phyloP scores from a whole-genome alignment of 805 yeast species.

The Starmerella khaoyaiensis region DNA sequence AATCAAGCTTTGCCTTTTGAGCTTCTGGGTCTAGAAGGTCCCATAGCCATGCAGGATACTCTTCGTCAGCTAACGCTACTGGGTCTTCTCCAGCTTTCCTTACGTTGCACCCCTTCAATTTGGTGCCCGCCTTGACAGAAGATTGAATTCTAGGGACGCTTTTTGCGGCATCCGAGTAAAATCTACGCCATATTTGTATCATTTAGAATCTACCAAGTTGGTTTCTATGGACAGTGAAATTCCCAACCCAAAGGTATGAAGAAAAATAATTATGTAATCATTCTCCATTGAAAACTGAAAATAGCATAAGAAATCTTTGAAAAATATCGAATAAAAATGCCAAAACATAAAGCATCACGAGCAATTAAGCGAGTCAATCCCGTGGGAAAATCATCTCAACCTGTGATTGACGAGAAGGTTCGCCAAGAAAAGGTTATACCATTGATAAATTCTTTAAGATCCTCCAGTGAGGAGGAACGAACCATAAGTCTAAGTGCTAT shows the following conservation, averaged over 20 bases:
- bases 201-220: neutral
- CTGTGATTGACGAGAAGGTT: constrained; percentile 35
- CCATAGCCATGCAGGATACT: constrained; percentile 96
- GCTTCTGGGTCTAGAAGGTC: constrained; percentile 54
- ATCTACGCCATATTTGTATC: constrained; percentile 11
- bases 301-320: too few species aligned
- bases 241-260: neutral
- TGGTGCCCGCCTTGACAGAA: constrained; percentile 34
- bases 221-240: neutral
- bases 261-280: constrained; percentile 5
- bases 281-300: neutral
- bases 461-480: constrained; percentile 56
- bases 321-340: too few species aligned
- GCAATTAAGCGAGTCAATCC: too few species aligned
- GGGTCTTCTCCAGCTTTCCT: constrained; percentile 76
- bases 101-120: constrained; percentile 58
- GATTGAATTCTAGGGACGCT: constrained; percentile 32
- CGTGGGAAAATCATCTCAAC: too few species aligned
- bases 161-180: constrained; percentile 15
- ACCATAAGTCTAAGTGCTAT: constrained; percentile 67
- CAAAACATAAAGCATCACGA: too few species aligned
- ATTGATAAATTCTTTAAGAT: constrained; percentile 48
- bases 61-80: constrained; percentile 72
- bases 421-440: constrained; percentile 52
- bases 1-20: constrained; percentile 43